These are phyloP conservation scores for Vanilla planifolia DNA, from an alignment of 106 monocot genomes.

Conservation along the genomic window DNA sequence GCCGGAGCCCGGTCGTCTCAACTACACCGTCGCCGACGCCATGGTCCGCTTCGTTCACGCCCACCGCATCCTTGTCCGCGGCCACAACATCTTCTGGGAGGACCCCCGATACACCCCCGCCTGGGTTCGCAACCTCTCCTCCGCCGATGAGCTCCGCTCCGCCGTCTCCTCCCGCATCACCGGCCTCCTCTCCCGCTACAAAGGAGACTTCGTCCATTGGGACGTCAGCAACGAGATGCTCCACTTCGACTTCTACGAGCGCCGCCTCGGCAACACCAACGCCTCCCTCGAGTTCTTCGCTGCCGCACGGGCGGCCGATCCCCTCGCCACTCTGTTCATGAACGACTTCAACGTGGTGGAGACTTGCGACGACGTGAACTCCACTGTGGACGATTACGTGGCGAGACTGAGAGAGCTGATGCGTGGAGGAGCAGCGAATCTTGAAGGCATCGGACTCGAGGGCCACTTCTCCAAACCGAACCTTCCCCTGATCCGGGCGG, in stretches of 20 bases:
- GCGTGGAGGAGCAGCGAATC: conserved; percentile 29
- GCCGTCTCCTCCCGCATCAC: conserved; percentile 66
- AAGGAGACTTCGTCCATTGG: conserved; percentile 93
- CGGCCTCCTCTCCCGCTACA: conserved; percentile 69
- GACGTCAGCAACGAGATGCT: conserved; percentile 98
- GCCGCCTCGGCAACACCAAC: conserved; percentile 47
- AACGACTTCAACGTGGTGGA: conserved; percentile 94
- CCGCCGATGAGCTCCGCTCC: conserved; percentile 34
- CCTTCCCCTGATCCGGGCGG: conserved; percentile 64
- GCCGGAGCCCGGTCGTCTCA: conserved; percentile 50
- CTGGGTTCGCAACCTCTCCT: conserved; percentile 75
- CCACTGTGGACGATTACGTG: conserved; percentile 70
- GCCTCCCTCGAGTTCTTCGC: conserved; percentile 62
- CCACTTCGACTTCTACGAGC: conserved; percentile 93
- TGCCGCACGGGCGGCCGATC: conserved; percentile 55
- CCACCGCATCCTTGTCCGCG: conserved; percentile 56
- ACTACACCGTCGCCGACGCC: conserved; percentile 70
- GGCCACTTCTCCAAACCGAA: conserved; percentile 85
- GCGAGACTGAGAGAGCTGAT: conserved; percentile 42
- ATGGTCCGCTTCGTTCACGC: conserved; percentile 64
- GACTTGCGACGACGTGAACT: conserved; percentile 70
- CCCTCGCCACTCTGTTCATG: conserved; percentile 87
- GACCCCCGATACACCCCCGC: conserved; percentile 71
- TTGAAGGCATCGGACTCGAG: conserved; percentile 83
- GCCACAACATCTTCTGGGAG: conserved; percentile 99